Evolutionary conservation across 1,284 basidiomycete genomes (phyloP).

Genomic region (Pseudozyma tsukubaensis): DNA sequence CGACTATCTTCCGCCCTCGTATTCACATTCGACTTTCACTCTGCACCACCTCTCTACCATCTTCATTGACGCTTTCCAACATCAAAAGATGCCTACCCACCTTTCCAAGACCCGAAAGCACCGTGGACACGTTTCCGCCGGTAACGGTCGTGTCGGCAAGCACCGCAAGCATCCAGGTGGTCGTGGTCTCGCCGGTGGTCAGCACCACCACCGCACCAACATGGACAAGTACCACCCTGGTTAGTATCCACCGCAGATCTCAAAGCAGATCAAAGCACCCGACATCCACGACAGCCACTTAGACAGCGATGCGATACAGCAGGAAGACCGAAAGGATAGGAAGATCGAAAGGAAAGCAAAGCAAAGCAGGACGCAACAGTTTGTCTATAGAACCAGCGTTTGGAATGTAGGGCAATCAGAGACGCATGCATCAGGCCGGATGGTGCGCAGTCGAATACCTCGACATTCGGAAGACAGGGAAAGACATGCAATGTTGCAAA

Average conservation of each 20-base stretch:
- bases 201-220: slow-evolving; percentile 91
- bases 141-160: slow-evolving; percentile 98
- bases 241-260: slow-evolving; percentile 43
- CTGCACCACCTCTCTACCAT: slow-evolving; percentile 4
- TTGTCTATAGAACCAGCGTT: too few species aligned
- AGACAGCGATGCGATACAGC: slow-evolving; percentile 2
- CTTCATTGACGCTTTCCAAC: slow-evolving; percentile 3
- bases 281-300: slow-evolving; percentile 6
- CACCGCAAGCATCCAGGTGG: slow-evolving; percentile 99
- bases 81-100: slow-evolving; percentile 83
- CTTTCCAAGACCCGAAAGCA: slow-evolving; percentile 97
- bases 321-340: too few species aligned
- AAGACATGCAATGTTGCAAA: too few species aligned
- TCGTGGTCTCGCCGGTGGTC: slow-evolving; percentile 99
- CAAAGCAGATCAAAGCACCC: background rate
- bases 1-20: background rate
- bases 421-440: too few species aligned
- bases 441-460: too few species aligned
- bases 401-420: too few species aligned
- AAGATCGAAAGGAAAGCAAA: too few species aligned
- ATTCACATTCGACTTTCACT: background rate
- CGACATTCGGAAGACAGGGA: too few species aligned
- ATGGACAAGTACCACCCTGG: slow-evolving; percentile 69
- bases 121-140: slow-evolving; percentile 83
- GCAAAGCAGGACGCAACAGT: too few species aligned